Percentiles rank a stretch among this genome's conserved stretches.
Conservation (phyloP, 2,329 filamentous ascomycete genomes). For the Tolypocladium ophioglossoides region DNA sequence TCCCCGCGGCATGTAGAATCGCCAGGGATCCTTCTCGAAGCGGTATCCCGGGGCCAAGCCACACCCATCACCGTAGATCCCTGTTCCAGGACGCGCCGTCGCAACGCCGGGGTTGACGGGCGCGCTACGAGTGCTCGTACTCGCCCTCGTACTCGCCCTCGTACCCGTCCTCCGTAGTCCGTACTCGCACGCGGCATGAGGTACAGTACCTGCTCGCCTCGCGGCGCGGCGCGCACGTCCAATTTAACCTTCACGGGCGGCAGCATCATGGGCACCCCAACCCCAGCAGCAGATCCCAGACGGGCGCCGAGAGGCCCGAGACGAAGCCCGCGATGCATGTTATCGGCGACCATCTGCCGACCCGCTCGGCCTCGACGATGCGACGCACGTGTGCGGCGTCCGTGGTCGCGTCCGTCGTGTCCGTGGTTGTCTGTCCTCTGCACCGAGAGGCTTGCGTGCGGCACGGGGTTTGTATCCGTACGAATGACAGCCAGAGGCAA, state of each 20-base stretch:
- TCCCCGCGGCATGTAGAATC: not conserved
- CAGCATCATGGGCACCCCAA: not conserved
- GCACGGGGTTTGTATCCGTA: not conserved
- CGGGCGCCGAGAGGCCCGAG: too few species aligned
- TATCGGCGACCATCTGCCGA: not conserved
- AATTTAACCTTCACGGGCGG: not conserved
- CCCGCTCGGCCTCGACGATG: not conserved
- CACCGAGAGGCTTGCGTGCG: too few species aligned
- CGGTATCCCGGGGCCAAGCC: conserved; percentile 6
- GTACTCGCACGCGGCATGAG: too few species aligned
- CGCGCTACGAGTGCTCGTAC: too few species aligned
- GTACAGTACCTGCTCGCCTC: too few species aligned
- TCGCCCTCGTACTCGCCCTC: too few species aligned
- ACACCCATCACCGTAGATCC: conserved; percentile 1
- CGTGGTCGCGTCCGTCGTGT: too few species aligned
- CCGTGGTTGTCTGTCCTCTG: not conserved
- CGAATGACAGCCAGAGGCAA: not conserved
- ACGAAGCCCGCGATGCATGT: too few species aligned
- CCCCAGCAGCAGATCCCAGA: not conserved
- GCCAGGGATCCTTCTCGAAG: conserved; percentile 6
- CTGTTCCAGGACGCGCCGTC: too few species aligned
- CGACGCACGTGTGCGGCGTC: not conserved
- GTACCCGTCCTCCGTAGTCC: too few species aligned
- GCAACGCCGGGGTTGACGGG: too few species aligned
- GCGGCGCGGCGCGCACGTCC: not conserved